Evolutionary conservation across 169 alveolate species (phyloP).

Genomic region (Pseudocohnilembus persalinus): DNA sequence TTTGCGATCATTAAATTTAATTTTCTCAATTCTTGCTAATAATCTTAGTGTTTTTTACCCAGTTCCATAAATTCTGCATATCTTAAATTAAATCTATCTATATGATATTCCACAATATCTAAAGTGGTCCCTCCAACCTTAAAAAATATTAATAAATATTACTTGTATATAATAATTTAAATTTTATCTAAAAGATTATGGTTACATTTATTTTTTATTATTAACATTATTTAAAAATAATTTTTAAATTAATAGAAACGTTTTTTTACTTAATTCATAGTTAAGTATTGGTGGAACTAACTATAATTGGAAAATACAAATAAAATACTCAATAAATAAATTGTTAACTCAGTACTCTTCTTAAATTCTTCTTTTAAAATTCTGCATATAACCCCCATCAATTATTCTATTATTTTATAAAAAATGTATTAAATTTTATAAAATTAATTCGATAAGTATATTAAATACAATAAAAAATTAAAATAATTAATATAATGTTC

Average conservation of each 20-base stretch:
- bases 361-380: constrained; percentile 81
- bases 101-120: constrained; percentile 78
- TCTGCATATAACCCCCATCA: constrained; percentile 68
- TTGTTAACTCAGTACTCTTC: constrained; percentile 73
- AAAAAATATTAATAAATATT: constrained; percentile 20
- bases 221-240: too few relatives aligned
- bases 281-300: constrained; percentile 71
- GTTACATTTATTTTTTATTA: too few relatives aligned
- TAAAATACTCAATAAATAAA: constrained; percentile 76
- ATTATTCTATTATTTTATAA: constrained; percentile 43
- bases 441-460: too few relatives aligned
- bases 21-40: constrained; percentile 62
- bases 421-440: too few relatives aligned
- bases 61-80: constrained; percentile 67
- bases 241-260: too few relatives aligned
- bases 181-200: too few relatives aligned
- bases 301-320: constrained; percentile 77
- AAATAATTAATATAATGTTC: too few relatives aligned
- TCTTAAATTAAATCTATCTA: constrained; percentile 68
- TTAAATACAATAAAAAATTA: too few relatives aligned
- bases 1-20: constrained; percentile 71
- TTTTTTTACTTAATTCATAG: constrained; percentile 25
- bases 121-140: constrained; percentile 83
- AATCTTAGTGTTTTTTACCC: constrained; percentile 50
- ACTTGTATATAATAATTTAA: neutral